Percentiles rank a stretch among this genome's conserved stretches.
Evolutionary conservation across 495 filamentous ascomycete genomes (phyloP).

Genomic region (Filosporella fistucella): DNA sequence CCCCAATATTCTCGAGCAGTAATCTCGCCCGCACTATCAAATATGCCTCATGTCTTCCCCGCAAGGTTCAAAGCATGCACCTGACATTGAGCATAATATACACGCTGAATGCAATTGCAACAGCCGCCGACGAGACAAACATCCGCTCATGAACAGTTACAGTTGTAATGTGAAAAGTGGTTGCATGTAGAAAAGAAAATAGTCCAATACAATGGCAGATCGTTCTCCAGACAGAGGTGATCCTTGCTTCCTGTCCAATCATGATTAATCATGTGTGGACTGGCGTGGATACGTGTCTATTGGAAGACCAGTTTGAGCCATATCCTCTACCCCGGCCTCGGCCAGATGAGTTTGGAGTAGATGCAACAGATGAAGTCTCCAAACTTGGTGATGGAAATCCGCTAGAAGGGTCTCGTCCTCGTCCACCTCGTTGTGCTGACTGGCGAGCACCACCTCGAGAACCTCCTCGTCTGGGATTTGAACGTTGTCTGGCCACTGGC

Average conservation of each 20-base stretch:
- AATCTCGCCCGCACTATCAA: no score
- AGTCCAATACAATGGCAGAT: constrained; percentile 14
- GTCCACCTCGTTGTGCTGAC: constrained; percentile 18
- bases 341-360: constrained; percentile 11
- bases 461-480: constrained; percentile 41
- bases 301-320: constrained; percentile 19
- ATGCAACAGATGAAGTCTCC: constrained; percentile 14
- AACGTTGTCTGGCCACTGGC: constrained; percentile 32
- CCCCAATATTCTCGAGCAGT: no score
- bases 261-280: constrained; percentile 19
- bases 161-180: constrained; percentile 6
- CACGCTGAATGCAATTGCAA: not conserved
- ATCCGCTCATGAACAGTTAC: constrained; percentile 13
- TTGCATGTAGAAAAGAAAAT: constrained; percentile 13
- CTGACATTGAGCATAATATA: not conserved
- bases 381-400: constrained; percentile 18
- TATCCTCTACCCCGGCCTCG: constrained; percentile 19
- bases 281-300: constrained; percentile 18
- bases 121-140: not conserved
- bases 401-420: constrained; percentile 20
- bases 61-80: no score
- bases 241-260: no score
- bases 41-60: no score
- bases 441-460: constrained; percentile 28
- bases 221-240: no score